These are phyloP conservation scores for Aspergillus hortae DNA, from an alignment of 2,329 filamentous ascomycete species.

Conservation along the genomic window DNA sequence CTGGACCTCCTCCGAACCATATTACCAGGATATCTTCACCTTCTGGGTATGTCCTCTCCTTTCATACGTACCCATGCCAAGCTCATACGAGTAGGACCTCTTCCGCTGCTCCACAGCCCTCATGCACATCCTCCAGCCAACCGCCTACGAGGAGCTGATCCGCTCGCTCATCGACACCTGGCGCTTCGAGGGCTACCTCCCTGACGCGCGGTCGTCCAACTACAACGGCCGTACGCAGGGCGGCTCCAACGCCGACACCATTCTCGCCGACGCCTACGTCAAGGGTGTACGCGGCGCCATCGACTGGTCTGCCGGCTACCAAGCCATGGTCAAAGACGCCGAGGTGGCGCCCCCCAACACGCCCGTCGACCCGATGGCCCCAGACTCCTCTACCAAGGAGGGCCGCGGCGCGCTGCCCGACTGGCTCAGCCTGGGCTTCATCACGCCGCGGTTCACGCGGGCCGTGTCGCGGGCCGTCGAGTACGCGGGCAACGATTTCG, in stretches of 20 bases:
- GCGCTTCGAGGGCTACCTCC: slow-evolving; percentile 61
- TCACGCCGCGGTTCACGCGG: slow-evolving; percentile 59
- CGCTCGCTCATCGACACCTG: slow-evolving; percentile 67
- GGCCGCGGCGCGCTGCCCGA: slow-evolving; percentile 66
- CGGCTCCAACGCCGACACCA: slow-evolving; percentile 67
- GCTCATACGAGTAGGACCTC: slow-evolving; percentile 35
- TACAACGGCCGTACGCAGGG: slow-evolving; percentile 68
- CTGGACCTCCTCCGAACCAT: slow-evolving; percentile 63
- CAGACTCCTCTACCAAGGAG: slow-evolving; percentile 62
- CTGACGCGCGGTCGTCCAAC: slow-evolving; percentile 64
- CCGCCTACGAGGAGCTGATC: slow-evolving; percentile 61
- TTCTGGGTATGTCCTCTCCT: slow-evolving; percentile 50
- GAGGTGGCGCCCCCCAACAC: slow-evolving; percentile 61
- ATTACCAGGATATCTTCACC: slow-evolving; percentile 69
- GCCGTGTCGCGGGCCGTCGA: slow-evolving; percentile 64
- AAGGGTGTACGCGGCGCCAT: slow-evolving; percentile 61
- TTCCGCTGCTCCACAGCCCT: slow-evolving; percentile 65
- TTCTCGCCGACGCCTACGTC: slow-evolving; percentile 68
- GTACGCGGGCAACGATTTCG: slow-evolving; percentile 68
- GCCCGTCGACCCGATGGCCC: slow-evolving; percentile 50
- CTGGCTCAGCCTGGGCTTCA: slow-evolving; percentile 63
- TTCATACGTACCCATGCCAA: background rate
- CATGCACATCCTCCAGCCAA: slow-evolving; percentile 63
- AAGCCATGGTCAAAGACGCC: slow-evolving; percentile 64
- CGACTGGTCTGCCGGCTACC: slow-evolving; percentile 62